Conservation (phyloP, 768 basidiomycete genomes). For the Leccinum fibrillosum region DNA sequence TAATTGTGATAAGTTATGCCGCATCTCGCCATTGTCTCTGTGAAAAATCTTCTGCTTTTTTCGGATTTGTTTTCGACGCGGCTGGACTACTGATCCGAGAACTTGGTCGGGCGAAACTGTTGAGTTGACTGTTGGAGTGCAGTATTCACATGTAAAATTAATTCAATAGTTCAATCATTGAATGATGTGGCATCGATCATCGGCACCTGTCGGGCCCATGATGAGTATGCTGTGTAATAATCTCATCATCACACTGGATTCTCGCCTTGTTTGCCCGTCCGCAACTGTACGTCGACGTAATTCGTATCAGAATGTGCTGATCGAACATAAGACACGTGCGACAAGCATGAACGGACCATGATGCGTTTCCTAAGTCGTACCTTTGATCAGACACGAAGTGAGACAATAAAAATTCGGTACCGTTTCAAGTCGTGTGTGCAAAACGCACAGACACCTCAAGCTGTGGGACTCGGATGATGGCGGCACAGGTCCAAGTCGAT, state of each 20-base stretch:
- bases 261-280: not conserved
- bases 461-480: not conserved
- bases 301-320: not conserved
- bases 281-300: not conserved
- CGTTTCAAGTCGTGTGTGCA: constrained; percentile 1
- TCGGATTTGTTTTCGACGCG: not conserved
- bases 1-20: not conserved
- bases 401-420: not conserved
- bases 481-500: not conserved
- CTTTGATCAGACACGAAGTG: constrained; percentile 1
- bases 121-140: not conserved
- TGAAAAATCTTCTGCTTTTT: not conserved
- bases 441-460: not conserved
- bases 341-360: not conserved
- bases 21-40: not conserved
- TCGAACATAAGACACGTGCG: not conserved
- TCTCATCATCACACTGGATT: not conserved
- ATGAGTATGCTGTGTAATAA: not conserved
- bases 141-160: not conserved
- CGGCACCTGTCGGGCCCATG: not conserved
- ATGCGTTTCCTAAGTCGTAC: not conserved
- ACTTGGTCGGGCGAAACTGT: not conserved
- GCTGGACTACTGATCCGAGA: not conserved
- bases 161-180: not conserved
- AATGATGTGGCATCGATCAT: not conserved